Conservation (phyloP, 495 filamentous ascomycete species). For the Terfezia boudieri region DNA sequence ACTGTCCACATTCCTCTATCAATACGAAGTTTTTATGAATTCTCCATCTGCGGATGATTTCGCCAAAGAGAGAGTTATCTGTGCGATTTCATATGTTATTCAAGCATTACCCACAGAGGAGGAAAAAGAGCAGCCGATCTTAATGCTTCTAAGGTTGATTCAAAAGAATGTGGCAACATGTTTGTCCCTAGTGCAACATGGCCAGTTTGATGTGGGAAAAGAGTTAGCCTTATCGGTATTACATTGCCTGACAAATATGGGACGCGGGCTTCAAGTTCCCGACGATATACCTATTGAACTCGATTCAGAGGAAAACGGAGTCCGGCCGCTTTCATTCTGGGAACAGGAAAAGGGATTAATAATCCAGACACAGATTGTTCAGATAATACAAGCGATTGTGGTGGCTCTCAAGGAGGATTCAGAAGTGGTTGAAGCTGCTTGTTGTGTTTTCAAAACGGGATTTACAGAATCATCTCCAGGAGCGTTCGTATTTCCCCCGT, state of each 20-base stretch:
- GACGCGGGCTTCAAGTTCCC: constrained; percentile 53
- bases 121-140: constrained; percentile 36
- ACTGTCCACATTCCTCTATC: constrained; percentile 51
- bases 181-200: constrained; percentile 14
- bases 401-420: constrained; percentile 34
- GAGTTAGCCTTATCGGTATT: constrained; percentile 41
- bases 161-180: constrained; percentile 34
- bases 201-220: constrained; percentile 14
- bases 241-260: constrained; percentile 52
- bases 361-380: constrained; percentile 37
- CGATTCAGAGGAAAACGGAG: constrained; percentile 24
- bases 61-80: constrained; percentile 60
- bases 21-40: constrained; percentile 43
- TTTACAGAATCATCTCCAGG: constrained; percentile 59
- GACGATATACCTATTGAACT: constrained; percentile 47
- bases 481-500: constrained; percentile 52
- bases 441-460: constrained; percentile 52
- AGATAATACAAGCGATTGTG: constrained; percentile 25
- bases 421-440: constrained; percentile 53
- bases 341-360: constrained; percentile 28
- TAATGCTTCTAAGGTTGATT: constrained; percentile 42
- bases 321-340: constrained; percentile 36
- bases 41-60: constrained; percentile 39
- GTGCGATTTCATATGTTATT: constrained; percentile 64
- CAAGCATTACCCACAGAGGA: constrained; percentile 48